Evolutionary conservation across 768 basidiomycete species (phyloP), one percentile per base, ranked within the genome.

Genomic region (Leccinum imitatum): DNA sequence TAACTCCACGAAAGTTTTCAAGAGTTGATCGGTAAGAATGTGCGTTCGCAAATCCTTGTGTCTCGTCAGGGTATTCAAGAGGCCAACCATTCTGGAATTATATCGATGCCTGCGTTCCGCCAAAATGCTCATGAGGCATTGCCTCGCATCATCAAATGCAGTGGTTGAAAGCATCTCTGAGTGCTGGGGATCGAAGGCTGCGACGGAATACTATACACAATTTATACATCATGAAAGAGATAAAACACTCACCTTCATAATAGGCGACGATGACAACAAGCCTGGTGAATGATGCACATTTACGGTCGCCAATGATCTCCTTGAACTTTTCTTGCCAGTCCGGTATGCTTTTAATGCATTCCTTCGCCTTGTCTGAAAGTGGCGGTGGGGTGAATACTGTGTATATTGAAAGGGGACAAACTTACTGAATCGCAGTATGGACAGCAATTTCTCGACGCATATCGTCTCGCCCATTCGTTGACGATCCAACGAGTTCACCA

Each of bases 1-100:
- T 23, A 68, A 27, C 2, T 25, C 8, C 23, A 69, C 39, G 9
- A 69, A 52, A 21, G 31, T 58, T 1, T 62, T 37, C 39, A 68
- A 39, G 2, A 68, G 57, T 0, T 66, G 59, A 0, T n/a, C 4
- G 3, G 64, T 64, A 30, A 69, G 64, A 31, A 69, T 58, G 27
- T 10, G 53, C 35, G 59, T 7, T 41, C 62, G 64, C 17, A 69
- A 33, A 35, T 37, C n/a, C 50, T 37, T 6, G 39, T 69, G 67
- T 46, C 55, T 64, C 13, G 66, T 62, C 41, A 69, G 50, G 21
- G 67, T 69, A 51, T 64, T 52, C 21, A 69, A 33, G 19, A 69
- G 69, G 21, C 62, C 61, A 14, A 70, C 37, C 4, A 65, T 69
- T 58, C 69, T 62, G 7, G 62, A 56, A 25, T 58, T 55, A 33